Evolutionary conservation across 768 basidiomycete genomes (phyloP), one percentile per base, ranked within the genome.

Genomic region (Lactarius quietus): DNA sequence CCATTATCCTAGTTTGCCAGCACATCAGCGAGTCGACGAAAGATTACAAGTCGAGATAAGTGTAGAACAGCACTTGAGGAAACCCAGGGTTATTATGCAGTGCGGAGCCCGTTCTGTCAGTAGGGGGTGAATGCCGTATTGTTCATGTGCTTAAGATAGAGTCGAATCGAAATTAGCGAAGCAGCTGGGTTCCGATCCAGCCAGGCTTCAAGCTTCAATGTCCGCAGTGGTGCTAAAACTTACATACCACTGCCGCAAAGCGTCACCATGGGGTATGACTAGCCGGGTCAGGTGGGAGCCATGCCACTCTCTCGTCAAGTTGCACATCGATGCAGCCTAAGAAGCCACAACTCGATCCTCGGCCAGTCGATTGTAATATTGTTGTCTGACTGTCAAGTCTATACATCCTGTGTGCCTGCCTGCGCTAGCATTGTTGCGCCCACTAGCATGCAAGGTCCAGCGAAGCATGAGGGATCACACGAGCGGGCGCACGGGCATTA

Each of bases 391-490:
- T 60, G n/a, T 29, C 43, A 15, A 43, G 33, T 52, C 54, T n/a
- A 23, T 53, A 36, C 33, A 41, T 56, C 45, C 18, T 8, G 39
- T 38, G 52, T 54, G 53, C 33, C 26, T 33, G 18, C 10, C 45
- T 48, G 45, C 1, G 10, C 29, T 48, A 31, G 33, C 29, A 31
- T 15, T 48, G 35, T 26, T 15, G 36, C 38, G 17, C 15, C 35
- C 54, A n/a, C n/a, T n/a, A n/a, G n/a, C n/a, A 15, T 14, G 48
- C 43, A 53, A 14, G 51, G 61, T 31, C 23, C 57, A 52, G 23
- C n/a, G 10, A 20, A 43, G 39, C 20, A 62, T 54, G 36, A 45
- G 52, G 65, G 57, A 56, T 62, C 65, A 66, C 65, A 57, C 61
- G 61, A 66, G 45, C 23, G 26, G 39, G 45, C 23, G 36, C 23